Base-by-base conservation (phyloP, 176 grass and related monocot genomes). In the Tillandsia leiboldiana region DNA sequence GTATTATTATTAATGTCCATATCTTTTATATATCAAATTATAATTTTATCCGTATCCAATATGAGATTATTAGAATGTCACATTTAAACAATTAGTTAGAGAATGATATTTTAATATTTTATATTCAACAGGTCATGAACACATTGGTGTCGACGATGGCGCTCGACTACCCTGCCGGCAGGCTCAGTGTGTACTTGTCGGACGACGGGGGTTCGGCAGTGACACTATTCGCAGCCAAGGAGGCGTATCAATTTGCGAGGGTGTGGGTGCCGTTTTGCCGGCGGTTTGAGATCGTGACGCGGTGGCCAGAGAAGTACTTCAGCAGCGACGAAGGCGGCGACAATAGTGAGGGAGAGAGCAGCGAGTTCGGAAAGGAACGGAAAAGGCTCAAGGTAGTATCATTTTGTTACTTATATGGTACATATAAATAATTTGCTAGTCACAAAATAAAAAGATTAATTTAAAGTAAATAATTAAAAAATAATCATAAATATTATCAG, bases 141-240 rank as follows among this genome's bases (percentile, higher is more conserved):
- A 90, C 90, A 9, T 86, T 86, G 26, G 15, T 95, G 53, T 95
- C 90, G 3, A 83, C 79, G 75, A 87, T 95, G 90, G 90, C 90
- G 26, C 87, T 95, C 29, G 83, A 95, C 78, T 95, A 95, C 84
- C 90, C 90, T 0, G 20, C 77, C 57, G 66, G 63, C 2, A 77
- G 48, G 77, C 69, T 95, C 0, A 52, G 49, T 50, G 77, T 95
- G 22, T 95, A 90, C 79, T 50, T 95, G 12, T 95, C 90, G 9
- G 90, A 95, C 68, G 90, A 95, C 77, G 90, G 85, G 2, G 86
- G 86, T 50, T 86, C 90, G 49, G 71, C 81, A 53, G 23, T 82
- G 0, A 95, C 83, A 13, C 72, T 90, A 57, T 66, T 76, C 2
- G 83, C 83, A 1, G 53, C 71, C 53, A 67, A 64, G 61, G 80